Base-by-base conservation (phyloP, 768 basidiomycete genomes). In the Mycena kentingensis region DNA sequence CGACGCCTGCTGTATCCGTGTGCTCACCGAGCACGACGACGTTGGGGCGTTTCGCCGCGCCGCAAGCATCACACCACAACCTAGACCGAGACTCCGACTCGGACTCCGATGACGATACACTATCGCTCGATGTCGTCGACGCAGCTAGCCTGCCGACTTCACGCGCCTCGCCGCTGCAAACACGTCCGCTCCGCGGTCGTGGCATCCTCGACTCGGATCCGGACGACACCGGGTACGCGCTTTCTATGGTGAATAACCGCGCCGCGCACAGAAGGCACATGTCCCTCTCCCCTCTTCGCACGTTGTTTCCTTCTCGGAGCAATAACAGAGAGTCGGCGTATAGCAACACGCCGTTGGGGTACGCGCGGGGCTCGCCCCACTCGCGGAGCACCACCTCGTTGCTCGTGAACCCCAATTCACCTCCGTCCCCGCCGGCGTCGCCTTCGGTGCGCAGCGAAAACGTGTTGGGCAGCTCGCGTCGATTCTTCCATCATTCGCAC, bases 61-160 rank as follows among this genome's bases (percentile, higher is more conserved):
- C 56, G 16, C 37, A 25, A 46, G 13, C 36, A 45, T 53, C 51
- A 36, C 51, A 44, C 51, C 46, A 53, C 36, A 29, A 19, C 18
- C 28, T 24, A 26, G 28, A 58, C 39, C 49, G 44, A 31, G 61
- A 65, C 31, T 65, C 68, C 15, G 70, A 67, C 25, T 71, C 73
- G n/a, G 78, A 77, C 49, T 78, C 78, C 31, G 82, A 83, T 49
- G 66, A 52, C 27, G 37, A 71, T 4, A n/a, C 5, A 22, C 11
- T 25, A 12, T 79, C 79, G 27, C 67, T 84, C 46, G 82, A 81
- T 60, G 75, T 85, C 34, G 73, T 85, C 37, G 79, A 80, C 31
- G 57, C 75, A 47, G 77, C 77, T 51, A 64, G 16, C 22, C 10
- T 32, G 4, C 42, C 49, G 1, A 27, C 55, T 37, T 52, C 52